Evolutionary conservation across 495 filamentous ascomycete species (phyloP), one percentile per base, ranked within the genome.

Genomic region (Staphylotrichum tortipilum): DNA sequence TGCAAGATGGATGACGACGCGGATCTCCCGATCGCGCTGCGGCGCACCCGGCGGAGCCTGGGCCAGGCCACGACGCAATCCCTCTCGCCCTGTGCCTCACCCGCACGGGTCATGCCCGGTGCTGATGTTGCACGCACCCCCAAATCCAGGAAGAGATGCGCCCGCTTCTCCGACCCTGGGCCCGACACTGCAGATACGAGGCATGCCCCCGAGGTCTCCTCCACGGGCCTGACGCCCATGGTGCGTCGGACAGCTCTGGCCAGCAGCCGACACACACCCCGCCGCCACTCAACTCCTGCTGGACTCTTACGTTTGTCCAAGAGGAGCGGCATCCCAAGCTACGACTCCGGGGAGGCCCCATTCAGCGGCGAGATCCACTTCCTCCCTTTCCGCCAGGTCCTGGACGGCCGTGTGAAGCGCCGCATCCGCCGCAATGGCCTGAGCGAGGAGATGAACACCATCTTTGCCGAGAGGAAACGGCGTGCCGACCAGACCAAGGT

Each of bases 151-250:
- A 76, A 55, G 86, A 34, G 87, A 58, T 75, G 73, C 55, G 83
- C 85, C 37, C 81, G 85, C 23, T 86, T 86, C 63, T 88, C 84
- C 0, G 82, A 88, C 44, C 83, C 82, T 5, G 83, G 81, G 3
- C 79, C 78, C 24, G 62, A 60, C 9, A 50, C 54, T 21, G 23
- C 51, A 17, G 34, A 40, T 7, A 31, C 48, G 10, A 42, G 37
- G 18, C 53, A 57, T n/a, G n/a, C n/a, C n/a, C n/a, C n/a, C 24
- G 60, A 54, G 62, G 41, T 67, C 63, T 24, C 59, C 63, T 77
- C 81, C 2, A 86, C 83, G 0, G 83, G 84, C 12, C 63, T 90
- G 19, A 89, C 85, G 3, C 85, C 84, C 1, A 76, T 82, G 44
- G 68, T 88, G 45, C 66, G 68, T 10, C 78, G 81, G 15, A 75